Conservation (phyloP, 2,329 filamentous ascomycete genomes). For the Pseudogymnoascus sp. region DNA sequence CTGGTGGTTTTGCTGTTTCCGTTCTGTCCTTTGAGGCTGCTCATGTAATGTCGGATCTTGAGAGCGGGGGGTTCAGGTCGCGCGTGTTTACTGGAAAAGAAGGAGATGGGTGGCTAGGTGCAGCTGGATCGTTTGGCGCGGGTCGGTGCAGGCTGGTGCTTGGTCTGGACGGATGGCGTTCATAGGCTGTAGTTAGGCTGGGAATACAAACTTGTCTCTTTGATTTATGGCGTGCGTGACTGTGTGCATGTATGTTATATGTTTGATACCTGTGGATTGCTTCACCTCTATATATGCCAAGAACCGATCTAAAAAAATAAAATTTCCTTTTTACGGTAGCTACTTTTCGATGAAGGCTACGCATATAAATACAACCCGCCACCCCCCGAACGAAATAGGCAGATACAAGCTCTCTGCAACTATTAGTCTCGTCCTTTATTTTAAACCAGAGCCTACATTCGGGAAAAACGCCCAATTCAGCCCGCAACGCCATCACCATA, state of each 20-base stretch:
- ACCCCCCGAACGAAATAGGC: background rate
- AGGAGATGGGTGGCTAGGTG: background rate
- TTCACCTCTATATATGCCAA: background rate
- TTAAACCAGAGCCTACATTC: background rate
- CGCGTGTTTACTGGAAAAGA: background rate
- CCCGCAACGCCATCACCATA: background rate
- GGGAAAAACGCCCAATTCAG: background rate
- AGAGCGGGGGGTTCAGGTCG: background rate
- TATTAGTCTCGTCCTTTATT: background rate
- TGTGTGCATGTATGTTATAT: background rate
- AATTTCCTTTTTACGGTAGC: background rate
- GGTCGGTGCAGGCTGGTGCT: background rate
- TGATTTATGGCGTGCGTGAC: background rate
- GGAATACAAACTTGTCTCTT: background rate
- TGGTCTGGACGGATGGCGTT: background rate
- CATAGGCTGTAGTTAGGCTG: background rate
- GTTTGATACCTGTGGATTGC: background rate
- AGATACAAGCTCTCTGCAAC: background rate
- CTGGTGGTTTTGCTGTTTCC: background rate
- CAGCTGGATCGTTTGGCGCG: background rate
- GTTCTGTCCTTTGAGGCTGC: background rate
- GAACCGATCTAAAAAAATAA: background rate
- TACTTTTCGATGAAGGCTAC: background rate
- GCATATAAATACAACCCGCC: background rate
- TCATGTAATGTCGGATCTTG: background rate